Base-by-base conservation (phyloP, 2,329 filamentous ascomycete species). In the Trichoderma citrinoviride region DNA sequence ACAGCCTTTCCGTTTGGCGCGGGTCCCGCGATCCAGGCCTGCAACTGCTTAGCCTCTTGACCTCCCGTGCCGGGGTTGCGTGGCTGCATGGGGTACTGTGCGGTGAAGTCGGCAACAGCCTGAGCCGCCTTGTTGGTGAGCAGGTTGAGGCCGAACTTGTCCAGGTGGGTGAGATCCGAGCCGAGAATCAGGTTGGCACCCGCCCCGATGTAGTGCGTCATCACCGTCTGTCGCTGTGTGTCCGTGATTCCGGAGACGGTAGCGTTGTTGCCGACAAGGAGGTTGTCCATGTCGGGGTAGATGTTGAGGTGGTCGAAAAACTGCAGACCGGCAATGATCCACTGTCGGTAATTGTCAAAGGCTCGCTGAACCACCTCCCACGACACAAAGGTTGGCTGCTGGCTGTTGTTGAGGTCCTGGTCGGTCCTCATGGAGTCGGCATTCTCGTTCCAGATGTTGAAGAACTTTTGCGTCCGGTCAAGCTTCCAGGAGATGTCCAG, bases 401-500 rank as follows among this genome's bases (percentile, higher is more conserved):
- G 29, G 61, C 62, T 41, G 53, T 68, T 68, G 66, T 68, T 68
- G 61, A 69, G 68, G 56, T 69, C 68, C 61, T 69, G 68, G 55
- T 69, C 68, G 41, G 52, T 67, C 25, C 68, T 67, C 68, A 69
- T 69, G 4, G 67, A 63, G 40, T 69, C 68, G 47, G 68, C 66
- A 52, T 68, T 65, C 21, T 53, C 56, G 54, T 67, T 66, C 68
- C 68, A 69, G 27, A 68, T 61, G 15, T 55, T 33, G 23, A 69
- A 69, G 50, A 65, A 69, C 54, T 65, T 56, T n/a, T 67, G 43
- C 15, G 64, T 65, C n/a, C 68, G 66, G 53, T 68, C 67, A 23
- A 68, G 67, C 50, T 70, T 68, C 68, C 68, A 68, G 23, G 67
- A 70, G 41, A 68, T 68, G 46, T 67, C 65, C 17, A 68, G 68